phyloP scores from a whole-genome alignment of 2,329 filamentous ascomycete species.

The Xylaria sp. region DNA sequence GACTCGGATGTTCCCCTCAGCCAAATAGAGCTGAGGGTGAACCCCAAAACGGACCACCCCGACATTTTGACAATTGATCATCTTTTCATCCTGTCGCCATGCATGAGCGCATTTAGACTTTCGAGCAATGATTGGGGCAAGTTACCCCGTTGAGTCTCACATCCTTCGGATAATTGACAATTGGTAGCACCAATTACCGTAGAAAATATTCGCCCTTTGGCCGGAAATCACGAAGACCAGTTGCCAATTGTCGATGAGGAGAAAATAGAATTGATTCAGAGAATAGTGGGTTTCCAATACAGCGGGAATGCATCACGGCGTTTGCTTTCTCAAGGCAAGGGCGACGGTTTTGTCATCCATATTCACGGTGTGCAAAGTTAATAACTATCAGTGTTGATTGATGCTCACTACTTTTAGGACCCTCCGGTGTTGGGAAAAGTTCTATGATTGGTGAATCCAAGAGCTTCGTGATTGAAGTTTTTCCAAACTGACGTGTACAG shows the following conservation, averaged over 20 bases:
- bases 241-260: neutral
- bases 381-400: neutral
- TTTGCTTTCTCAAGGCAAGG: neutral
- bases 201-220: slow-evolving; percentile 12
- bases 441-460: slow-evolving; percentile 3
- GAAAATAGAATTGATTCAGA: neutral
- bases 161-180: neutral
- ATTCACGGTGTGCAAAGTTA: slow-evolving; percentile 5
- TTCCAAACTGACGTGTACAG: neutral
- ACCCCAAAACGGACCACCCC: neutral
- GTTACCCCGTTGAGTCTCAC: neutral
- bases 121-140: slow-evolving; percentile 6
- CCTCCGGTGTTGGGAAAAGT: slow-evolving; percentile 14
- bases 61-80: slow-evolving; percentile 2
- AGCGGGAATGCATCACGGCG: neutral
- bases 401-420: slow-evolving; percentile 1
- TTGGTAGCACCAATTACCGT: slow-evolving; percentile 8
- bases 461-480: neutral
- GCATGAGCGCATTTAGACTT: slow-evolving; percentile 12
- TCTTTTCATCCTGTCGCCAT: slow-evolving; percentile 12
- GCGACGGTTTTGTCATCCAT: neutral
- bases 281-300: neutral
- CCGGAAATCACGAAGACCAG: neutral
- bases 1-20: neutral
- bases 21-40: neutral